Evolutionary conservation across 257 asterid genomes (phyloP).

Genomic region (Fraxinus quadrangulata): DNA sequence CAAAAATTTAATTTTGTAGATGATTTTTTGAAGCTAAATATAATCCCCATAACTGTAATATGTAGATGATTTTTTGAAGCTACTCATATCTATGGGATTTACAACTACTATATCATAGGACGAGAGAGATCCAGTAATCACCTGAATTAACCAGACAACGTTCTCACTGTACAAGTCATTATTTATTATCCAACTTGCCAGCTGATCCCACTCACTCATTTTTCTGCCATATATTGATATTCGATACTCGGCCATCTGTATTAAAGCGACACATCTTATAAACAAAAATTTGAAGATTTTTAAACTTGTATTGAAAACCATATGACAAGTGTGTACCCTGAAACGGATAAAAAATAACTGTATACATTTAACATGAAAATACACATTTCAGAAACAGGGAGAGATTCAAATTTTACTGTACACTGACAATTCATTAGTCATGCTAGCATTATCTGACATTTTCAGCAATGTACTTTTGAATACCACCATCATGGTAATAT

Average conservation of each 20-base stretch:
- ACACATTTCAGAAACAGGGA: neutral
- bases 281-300: neutral
- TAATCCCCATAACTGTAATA: constrained; percentile 14
- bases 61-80: neutral
- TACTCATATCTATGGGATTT: neutral
- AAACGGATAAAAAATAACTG: neutral
- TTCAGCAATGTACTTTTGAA: neutral
- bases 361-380: neutral
- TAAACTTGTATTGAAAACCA: neutral
- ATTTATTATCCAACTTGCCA: constrained; percentile 96
- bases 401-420: neutral
- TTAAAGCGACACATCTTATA: constrained; percentile 28
- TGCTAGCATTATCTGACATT: neutral
- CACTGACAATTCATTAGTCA: neutral
- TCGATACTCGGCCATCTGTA: constrained; percentile 98
- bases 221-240: constrained; percentile 92
- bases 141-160: constrained; percentile 99
- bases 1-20: too few relatives aligned
- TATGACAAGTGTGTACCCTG: neutral
- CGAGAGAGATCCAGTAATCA: constrained; percentile 21
- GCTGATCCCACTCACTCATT: constrained; percentile 97
- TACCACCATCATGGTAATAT: neutral
- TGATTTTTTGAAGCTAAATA: neutral
- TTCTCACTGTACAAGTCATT: constrained; percentile 84
- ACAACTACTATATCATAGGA: neutral